A percentile compares a stretch with the other conserved stretches of the same genome.
Conservation (phyloP, 208 protist genomes). For the Borovskyia barvae region DNA sequence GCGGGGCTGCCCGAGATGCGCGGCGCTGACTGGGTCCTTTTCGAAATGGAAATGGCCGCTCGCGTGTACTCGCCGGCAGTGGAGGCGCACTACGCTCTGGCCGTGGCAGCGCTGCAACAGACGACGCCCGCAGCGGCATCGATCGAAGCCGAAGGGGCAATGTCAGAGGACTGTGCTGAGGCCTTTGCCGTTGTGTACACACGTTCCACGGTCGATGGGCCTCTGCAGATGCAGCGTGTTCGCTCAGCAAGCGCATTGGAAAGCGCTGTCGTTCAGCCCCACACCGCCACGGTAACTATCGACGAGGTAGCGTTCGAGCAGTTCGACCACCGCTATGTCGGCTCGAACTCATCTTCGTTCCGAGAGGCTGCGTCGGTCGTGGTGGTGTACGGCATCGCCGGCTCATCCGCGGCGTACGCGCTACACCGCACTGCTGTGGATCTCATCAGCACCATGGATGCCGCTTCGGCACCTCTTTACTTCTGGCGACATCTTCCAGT, state of each 20-base stretch:
- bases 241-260: neutral
- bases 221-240: neutral
- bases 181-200: conserved; percentile 22
- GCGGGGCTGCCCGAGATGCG: conserved; percentile 4
- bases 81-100: conserved; percentile 61
- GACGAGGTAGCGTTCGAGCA: neutral
- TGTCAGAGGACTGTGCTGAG: conserved; percentile 1
- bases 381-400: conserved; percentile 63
- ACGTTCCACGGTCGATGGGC: neutral
- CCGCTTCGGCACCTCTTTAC: conserved; percentile 9
- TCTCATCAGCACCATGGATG: neutral
- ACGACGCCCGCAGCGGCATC: neutral
- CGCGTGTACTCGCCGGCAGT: conserved; percentile 61
- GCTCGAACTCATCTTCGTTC: no score
- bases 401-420: conserved; percentile 28
- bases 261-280: neutral
- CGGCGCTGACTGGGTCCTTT: conserved; percentile 17
- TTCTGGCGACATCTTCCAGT: conserved; percentile 67
- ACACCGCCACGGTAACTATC: neutral
- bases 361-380: conserved; percentile 20
- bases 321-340: conserved; percentile 13
- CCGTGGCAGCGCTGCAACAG: conserved; percentile 9
- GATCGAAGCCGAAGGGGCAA: neutral
- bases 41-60: conserved; percentile 44
- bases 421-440: conserved; percentile 29